Conservation (phyloP, 139 green algal genomes). For the Penium margaritaceum region DNA sequence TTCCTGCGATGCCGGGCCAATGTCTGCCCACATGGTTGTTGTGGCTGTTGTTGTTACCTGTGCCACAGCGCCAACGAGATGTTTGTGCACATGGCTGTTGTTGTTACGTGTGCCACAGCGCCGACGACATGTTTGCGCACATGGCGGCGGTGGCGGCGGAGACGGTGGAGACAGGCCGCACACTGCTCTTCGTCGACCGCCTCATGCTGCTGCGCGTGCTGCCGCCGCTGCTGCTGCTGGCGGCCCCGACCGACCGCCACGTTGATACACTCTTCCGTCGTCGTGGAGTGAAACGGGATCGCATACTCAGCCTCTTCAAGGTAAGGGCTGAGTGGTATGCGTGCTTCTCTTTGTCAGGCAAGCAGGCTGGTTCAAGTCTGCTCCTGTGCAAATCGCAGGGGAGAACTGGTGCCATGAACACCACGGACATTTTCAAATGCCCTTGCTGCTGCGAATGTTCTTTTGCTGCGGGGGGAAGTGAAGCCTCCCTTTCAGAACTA, state of each 20-base stretch:
- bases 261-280: conserved; percentile 9
- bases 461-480: not conserved
- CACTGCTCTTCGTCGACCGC: not conserved
- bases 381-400: not conserved
- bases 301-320: conserved; percentile 15
- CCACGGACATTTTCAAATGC: too few relatives aligned
- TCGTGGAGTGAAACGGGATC: conserved; percentile 15
- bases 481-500: conserved; percentile 1
- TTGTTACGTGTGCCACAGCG: too few relatives aligned
- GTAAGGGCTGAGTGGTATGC: not conserved
- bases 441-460: not conserved
- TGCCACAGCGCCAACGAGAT: too few relatives aligned
- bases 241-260: conserved; percentile 2
- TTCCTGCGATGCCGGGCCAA: too few relatives aligned
- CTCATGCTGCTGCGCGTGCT: conserved; percentile 23
- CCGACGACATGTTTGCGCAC: conserved; percentile 18
- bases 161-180: conserved; percentile 12
- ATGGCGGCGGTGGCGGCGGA: not conserved
- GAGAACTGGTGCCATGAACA: too few relatives aligned
- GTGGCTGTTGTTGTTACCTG: too few relatives aligned
- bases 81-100: too few relatives aligned
- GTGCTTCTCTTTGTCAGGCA: not conserved
- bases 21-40: too few relatives aligned
- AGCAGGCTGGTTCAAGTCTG: not conserved
- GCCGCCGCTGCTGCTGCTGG: conserved; percentile 7